Evolutionary conservation across 148 eudicot species (phyloP).

Genomic region (Camellia japonica): DNA sequence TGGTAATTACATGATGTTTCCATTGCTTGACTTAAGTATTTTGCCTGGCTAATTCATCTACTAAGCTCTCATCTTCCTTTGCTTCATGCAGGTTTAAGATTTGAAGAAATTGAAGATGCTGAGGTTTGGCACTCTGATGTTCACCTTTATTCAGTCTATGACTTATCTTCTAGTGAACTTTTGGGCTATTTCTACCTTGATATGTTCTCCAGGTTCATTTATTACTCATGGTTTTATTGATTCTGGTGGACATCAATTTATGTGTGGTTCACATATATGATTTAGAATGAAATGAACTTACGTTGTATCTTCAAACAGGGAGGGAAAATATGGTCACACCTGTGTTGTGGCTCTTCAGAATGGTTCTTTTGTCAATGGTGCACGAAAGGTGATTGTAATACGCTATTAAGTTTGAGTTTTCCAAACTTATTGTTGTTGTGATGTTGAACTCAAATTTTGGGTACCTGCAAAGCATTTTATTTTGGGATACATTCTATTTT

Average conservation of each 20-base stretch:
- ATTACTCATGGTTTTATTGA: neutral
- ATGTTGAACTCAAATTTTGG: neutral
- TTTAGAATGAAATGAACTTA: constrained; percentile 6
- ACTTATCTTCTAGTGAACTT: constrained; percentile 66
- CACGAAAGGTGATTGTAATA: constrained; percentile 55
- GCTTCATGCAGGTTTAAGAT: constrained; percentile 62
- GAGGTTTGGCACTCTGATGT: constrained; percentile 88
- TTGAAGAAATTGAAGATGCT: constrained; percentile 69
- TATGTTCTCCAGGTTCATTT: constrained; percentile 65
- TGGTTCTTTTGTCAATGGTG: constrained; percentile 53
- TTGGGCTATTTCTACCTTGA: constrained; percentile 89
- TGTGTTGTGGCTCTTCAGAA: constrained; percentile 92
- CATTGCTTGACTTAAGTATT: neutral
- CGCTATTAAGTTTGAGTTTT: neutral
- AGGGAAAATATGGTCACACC: constrained; percentile 80
- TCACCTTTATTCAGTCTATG: constrained; percentile 75
- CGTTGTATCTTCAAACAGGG: constrained; percentile 51
- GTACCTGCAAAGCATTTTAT: neutral
- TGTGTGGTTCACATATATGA: neutral
- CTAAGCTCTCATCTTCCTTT: neutral
- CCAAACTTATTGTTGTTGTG: neutral
- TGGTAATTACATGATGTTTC: constrained; percentile 37
- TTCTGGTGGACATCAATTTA: neutral
- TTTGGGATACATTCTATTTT: neutral
- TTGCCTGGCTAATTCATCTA: neutral